These are phyloP conservation scores for Cyberlindnera suaveolens DNA, from an alignment of 805 yeast genomes.

Conservation along the genomic window DNA sequence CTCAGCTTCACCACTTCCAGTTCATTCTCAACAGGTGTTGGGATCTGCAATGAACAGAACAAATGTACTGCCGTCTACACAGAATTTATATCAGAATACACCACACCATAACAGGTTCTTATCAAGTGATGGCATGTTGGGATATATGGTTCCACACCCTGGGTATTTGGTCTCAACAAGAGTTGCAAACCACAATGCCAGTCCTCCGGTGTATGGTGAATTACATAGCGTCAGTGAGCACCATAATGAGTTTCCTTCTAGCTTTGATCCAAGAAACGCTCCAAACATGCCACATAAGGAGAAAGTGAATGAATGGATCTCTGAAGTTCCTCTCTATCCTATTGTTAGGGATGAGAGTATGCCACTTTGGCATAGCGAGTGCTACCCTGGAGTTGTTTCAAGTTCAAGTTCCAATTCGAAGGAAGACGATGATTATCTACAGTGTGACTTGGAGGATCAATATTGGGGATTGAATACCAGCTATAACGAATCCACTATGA, in stretches of 20 bases:
- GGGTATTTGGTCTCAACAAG: background rate
- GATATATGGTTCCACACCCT: background rate
- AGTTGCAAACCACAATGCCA: background rate
- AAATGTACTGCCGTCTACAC: no score
- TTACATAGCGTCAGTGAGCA: background rate
- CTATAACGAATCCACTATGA: background rate
- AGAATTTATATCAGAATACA: background rate
- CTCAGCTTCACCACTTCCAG: no score
- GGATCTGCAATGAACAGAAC: no score
- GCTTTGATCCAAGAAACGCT: conserved; percentile 57
- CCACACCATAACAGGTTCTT: background rate
- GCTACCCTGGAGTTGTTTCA: conserved; percentile 44
- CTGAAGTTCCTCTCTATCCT: conserved; percentile 44
- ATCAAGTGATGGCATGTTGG: background rate
- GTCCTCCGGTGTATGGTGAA: background rate
- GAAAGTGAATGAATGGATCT: conserved; percentile 62
- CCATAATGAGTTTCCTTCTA: conserved; percentile 31
- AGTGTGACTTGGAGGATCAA: conserved; percentile 7
- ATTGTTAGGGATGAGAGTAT: conserved; percentile 6
- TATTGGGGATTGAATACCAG: background rate
- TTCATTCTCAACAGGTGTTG: no score
- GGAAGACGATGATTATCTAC: conserved; percentile 1
- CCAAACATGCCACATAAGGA: conserved; percentile 60
- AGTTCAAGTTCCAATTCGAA: conserved; percentile 9
- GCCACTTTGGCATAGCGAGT: conserved; percentile 32